Evolutionary conservation across 2,329 filamentous ascomycete genomes (phyloP), one percentile per base, ranked within the genome.

Genomic region (Aspergillus piperis): DNA sequence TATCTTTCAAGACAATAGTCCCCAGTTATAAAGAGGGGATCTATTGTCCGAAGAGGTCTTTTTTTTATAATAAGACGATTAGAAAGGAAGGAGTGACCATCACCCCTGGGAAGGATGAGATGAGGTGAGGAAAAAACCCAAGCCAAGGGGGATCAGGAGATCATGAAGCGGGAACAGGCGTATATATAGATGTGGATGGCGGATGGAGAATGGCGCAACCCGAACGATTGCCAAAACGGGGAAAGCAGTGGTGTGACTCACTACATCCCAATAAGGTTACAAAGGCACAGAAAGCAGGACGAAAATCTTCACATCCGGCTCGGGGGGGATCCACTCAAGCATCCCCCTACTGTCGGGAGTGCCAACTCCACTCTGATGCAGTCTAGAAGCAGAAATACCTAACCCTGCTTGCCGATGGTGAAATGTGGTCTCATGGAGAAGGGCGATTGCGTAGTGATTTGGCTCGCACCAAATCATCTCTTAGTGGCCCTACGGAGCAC

Each of bases 31-130:
- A 36, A 15, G 47, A 17, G 25, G 25, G 25, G n/a, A 30, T 19
- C 17, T 50, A 50, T 30, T 30, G 47, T 50, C 47, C 47, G 47
- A 19, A 55, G 21, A 47, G 17, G 32, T 5, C 30, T 32, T 25
- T 42, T 42, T 55, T 47, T 67, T 67, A 64, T 66, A 62, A 54
- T 36, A 13, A 36, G 32, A 13, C 32, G 44, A 54, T 54, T 52
- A 57, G 59, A 49, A 64, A 62, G 59, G 68, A 73, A 60, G 71
- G 72, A 74, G 68, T 68, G 73, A 75, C 72, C 73, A 72, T 74
- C 73, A 75, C 66, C 73, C 70, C 65, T 66, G 63, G 54, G 54
- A 66, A 70, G 72, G 73, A 74, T 66, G 73, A 75, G 73, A 75
- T 75, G 70, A 71, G 68, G 68, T 70, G 25, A 64, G 56, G 56